Percentiles rank a stretch among this genome's conserved stretches.
Conservation (phyloP, 2,329 filamentous ascomycete genomes). For the Xylaria sp. region DNA sequence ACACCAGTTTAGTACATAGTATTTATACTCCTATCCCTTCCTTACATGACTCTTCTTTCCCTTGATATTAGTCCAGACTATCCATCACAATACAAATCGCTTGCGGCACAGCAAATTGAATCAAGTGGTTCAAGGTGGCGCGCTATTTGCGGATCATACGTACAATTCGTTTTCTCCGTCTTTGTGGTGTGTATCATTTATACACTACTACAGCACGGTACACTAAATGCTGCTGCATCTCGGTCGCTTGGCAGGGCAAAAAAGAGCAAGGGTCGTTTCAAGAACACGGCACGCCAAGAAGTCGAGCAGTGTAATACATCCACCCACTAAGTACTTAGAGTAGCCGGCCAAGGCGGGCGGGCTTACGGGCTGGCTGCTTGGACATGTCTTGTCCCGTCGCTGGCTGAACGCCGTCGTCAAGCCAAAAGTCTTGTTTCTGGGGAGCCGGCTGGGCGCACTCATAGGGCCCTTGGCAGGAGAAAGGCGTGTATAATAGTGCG, state of each 20-base stretch:
- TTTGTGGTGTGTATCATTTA: not conserved
- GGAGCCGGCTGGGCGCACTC: constrained; percentile 34
- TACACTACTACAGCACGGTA: not conserved
- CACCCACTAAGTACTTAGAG: constrained; percentile 11
- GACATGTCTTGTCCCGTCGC: constrained; percentile 28
- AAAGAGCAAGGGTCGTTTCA: constrained; percentile 20
- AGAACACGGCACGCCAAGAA: constrained; percentile 27
- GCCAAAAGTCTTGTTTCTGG: constrained; percentile 36
- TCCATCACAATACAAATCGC: not conserved
- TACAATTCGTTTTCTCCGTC: constrained; percentile 23
- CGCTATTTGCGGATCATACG: constrained; percentile 11
- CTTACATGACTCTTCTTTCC: not conserved
- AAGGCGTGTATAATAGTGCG: not conserved
- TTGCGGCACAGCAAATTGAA: not conserved
- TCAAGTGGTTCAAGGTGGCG: not conserved
- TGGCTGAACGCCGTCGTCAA: constrained; percentile 33
- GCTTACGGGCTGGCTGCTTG: constrained; percentile 35
- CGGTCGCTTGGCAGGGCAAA: constrained; percentile 29
- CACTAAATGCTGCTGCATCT: constrained; percentile 10
- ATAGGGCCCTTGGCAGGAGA: constrained; percentile 25
- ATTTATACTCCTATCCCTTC: not conserved
- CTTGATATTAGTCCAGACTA: not conserved
- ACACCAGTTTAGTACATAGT: not conserved
- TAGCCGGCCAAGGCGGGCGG: constrained; percentile 26
- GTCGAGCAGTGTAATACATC: constrained; percentile 16